phyloP scores from a whole-genome alignment of 768 basidiomycete genomes.

The Lyophyllum shimeji region DNA sequence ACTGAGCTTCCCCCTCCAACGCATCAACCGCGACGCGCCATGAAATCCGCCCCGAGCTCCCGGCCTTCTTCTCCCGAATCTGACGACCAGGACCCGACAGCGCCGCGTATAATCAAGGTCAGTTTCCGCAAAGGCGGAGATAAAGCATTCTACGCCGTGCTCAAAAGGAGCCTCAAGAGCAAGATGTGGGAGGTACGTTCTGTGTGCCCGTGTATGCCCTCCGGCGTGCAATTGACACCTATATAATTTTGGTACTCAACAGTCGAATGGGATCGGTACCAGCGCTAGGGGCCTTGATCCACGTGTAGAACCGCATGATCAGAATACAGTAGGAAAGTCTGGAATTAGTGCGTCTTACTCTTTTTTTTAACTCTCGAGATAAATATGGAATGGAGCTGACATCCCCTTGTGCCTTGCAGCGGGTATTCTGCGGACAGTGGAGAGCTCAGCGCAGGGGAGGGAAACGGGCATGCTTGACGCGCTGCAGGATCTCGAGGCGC shows the following conservation, averaged over 20 bases:
- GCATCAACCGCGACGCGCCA: constrained; percentile 20
- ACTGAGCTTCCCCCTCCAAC: constrained; percentile 54
- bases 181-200: constrained; percentile 72
- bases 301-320: constrained; percentile 2
- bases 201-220: constrained; percentile 1
- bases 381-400: not conserved
- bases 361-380: not conserved
- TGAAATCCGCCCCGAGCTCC: constrained; percentile 66
- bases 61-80: constrained; percentile 56
- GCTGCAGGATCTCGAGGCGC: constrained; percentile 82
- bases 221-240: not conserved
- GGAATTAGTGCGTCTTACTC: constrained; percentile 48
- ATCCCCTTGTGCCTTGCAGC: constrained; percentile 3
- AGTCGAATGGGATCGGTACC: constrained; percentile 18
- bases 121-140: constrained; percentile 94
- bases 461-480: constrained; percentile 72
- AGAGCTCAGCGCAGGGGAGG: constrained; percentile 61
- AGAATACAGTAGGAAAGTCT: constrained; percentile 29
- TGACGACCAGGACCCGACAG: constrained; percentile 33
- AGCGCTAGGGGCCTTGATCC: constrained; percentile 3
- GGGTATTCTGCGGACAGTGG: constrained; percentile 79
- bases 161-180: constrained; percentile 68
- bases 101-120: constrained; percentile 63
- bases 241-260: constrained; percentile 1
- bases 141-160: constrained; percentile 72